phyloP scores from a whole-genome alignment of 2,329 filamentous ascomycete genomes.

The Pseudogymnoascus sp. region DNA sequence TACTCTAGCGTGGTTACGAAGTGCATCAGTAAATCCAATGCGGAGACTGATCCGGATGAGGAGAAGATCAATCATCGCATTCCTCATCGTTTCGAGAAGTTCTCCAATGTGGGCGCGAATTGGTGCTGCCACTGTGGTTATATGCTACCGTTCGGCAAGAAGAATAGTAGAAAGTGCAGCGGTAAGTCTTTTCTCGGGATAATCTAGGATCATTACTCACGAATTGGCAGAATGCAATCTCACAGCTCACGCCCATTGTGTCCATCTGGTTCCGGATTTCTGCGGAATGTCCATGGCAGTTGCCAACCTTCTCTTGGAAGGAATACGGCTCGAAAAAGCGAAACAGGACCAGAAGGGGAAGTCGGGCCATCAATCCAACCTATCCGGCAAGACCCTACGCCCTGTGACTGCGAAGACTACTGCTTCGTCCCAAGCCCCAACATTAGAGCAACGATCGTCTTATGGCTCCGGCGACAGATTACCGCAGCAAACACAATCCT shows the following conservation, averaged over 20 bases:
- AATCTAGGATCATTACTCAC: constrained; percentile 22
- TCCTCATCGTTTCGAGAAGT: constrained; percentile 93
- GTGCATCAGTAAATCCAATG: constrained; percentile 98
- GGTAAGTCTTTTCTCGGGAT: constrained; percentile 44
- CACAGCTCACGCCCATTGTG: constrained; percentile 84
- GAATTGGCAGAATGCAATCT: constrained; percentile 67
- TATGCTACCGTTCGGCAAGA: constrained; percentile 86
- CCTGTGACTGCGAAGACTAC: constrained; percentile 10
- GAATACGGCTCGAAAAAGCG: constrained; percentile 72
- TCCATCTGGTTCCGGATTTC: constrained; percentile 94
- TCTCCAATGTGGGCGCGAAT: constrained; percentile 94
- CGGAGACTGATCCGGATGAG: constrained; percentile 95
- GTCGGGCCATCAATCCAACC: constrained; percentile 18
- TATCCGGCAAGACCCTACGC: constrained; percentile 23
- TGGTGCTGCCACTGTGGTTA: constrained; percentile 99
- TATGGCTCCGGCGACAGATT: constrained; percentile 20
- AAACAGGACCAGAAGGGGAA: constrained; percentile 40
- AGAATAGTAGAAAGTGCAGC: constrained; percentile 86
- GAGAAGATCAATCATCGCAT: constrained; percentile 99
- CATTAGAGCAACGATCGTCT: constrained; percentile 20
- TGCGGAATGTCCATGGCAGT: constrained; percentile 99
- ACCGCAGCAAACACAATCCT: constrained; percentile 27
- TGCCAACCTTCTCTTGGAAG: constrained; percentile 85
- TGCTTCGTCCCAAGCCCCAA: constrained; percentile 17
- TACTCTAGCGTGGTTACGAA: constrained; percentile 96